Evolutionary conservation across 257 asterid genomes (phyloP).

Genomic region (Solanum chilense): DNA sequence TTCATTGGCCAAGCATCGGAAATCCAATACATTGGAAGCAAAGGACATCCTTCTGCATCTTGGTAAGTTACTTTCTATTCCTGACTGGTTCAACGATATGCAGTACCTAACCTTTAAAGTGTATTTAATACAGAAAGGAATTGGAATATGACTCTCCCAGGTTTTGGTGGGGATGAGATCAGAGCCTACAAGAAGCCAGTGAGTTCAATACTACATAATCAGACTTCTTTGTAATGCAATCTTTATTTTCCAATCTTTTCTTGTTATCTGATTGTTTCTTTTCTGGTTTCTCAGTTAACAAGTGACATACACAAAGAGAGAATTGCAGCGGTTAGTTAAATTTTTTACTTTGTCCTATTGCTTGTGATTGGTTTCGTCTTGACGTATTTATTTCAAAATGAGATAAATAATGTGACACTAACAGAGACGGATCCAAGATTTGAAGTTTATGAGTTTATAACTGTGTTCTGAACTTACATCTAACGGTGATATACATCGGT

Average conservation of each 20-base stretch:
- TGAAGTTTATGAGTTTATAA: background rate
- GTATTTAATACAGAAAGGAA: constrained; percentile 51
- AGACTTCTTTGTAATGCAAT: background rate
- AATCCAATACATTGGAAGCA: constrained; percentile 77
- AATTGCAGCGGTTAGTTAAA: constrained; percentile 55
- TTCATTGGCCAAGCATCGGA: constrained; percentile 87
- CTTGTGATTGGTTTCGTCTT: background rate
- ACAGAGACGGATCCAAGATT: background rate
- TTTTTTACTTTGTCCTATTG: background rate
- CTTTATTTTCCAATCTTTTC: background rate
- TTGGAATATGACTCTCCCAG: constrained; percentile 87
- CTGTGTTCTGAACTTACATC: background rate
- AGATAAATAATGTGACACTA: background rate
- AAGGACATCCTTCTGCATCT: constrained; percentile 86
- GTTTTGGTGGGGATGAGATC: constrained; percentile 90
- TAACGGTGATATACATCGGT: background rate
- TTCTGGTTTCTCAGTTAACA: constrained; percentile 35
- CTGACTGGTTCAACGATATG: background rate
- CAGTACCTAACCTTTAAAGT: constrained; percentile 12
- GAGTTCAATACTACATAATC: background rate
- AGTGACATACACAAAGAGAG: constrained; percentile 82
- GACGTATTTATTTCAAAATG: background rate
- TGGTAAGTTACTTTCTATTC: constrained; percentile 31
- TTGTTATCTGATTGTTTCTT: background rate
- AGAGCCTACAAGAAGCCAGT: constrained; percentile 73